Evolutionary conservation across 1,284 basidiomycete genomes (phyloP).

Genomic region (Kwoniella shivajii): DNA sequence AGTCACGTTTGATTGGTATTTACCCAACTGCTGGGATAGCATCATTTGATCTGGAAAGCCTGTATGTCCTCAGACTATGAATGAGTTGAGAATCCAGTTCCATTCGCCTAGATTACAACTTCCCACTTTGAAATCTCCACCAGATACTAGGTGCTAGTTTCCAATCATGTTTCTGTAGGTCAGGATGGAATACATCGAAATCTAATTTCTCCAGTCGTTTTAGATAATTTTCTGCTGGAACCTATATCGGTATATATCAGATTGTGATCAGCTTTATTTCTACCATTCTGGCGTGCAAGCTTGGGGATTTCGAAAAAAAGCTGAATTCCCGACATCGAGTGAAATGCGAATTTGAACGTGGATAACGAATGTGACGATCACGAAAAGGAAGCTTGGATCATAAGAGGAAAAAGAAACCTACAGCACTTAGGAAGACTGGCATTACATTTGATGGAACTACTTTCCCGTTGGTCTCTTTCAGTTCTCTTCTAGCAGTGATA

Average conservation of each 20-base stretch:
- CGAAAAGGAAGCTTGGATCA: too few relatives aligned
- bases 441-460: conserved; percentile 65
- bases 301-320: too few relatives aligned
- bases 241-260: too few relatives aligned
- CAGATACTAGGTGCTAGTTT: conserved; percentile 82
- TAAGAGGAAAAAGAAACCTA: conserved; percentile 58
- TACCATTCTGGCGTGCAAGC: too few relatives aligned
- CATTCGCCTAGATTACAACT: conserved; percentile 35
- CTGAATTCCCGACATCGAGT: too few relatives aligned
- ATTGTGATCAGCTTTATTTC: too few relatives aligned
- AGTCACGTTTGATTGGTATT: too few relatives aligned
- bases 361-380: too few relatives aligned
- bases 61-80: too few relatives aligned
- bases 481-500: conserved; percentile 75
- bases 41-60: too few relatives aligned
- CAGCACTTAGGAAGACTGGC: conserved; percentile 77
- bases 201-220: conserved; percentile 71
- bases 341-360: too few relatives aligned
- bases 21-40: neutral
- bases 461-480: conserved; percentile 65
- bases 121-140: conserved; percentile 61
- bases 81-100: neutral
- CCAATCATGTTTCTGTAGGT: conserved; percentile 76
- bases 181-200: conserved; percentile 79
- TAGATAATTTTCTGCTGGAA: conserved; percentile 74